These are phyloP conservation scores for Rosa hybrid DNA, from an alignment of 331 rosid genomes.

Conservation along the genomic window DNA sequence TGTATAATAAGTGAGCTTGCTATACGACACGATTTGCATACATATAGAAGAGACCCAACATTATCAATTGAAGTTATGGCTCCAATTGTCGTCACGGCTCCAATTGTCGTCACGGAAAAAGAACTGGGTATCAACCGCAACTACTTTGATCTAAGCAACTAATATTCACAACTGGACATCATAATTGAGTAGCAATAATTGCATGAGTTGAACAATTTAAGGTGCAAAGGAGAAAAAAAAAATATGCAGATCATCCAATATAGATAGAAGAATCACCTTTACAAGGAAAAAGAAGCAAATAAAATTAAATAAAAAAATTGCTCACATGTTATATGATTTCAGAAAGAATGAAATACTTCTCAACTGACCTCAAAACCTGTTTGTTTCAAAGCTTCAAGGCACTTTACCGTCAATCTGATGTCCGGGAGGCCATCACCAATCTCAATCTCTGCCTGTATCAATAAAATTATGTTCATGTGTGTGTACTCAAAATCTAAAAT, in stretches of 20 bases:
- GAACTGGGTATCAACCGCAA: background rate
- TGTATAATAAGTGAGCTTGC: conserved; percentile 22
- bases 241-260: background rate
- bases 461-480: background rate
- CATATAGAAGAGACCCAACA: conserved; percentile 25
- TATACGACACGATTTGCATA: conserved; percentile 49
- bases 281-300: conserved; percentile 22
- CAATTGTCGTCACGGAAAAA: background rate
- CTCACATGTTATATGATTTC: background rate
- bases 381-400: conserved; percentile 89
- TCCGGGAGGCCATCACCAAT: conserved; percentile 97
- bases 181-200: background rate
- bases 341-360: background rate
- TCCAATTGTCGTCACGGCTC: no score
- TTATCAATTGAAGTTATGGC: background rate
- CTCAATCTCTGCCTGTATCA: conserved; percentile 81
- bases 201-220: background rate
- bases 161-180: background rate
- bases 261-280: conserved; percentile 37
- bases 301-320: background rate
- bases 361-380: conserved; percentile 91
- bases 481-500: background rate
- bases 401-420: conserved; percentile 74
- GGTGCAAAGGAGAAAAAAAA: background rate
- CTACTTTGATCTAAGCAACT: background rate